Percentiles rank a stretch among this genome's conserved stretches.
Evolutionary conservation across 2,329 filamentous ascomycete species (phyloP).

Genomic region (Ophiostoma quercus): DNA sequence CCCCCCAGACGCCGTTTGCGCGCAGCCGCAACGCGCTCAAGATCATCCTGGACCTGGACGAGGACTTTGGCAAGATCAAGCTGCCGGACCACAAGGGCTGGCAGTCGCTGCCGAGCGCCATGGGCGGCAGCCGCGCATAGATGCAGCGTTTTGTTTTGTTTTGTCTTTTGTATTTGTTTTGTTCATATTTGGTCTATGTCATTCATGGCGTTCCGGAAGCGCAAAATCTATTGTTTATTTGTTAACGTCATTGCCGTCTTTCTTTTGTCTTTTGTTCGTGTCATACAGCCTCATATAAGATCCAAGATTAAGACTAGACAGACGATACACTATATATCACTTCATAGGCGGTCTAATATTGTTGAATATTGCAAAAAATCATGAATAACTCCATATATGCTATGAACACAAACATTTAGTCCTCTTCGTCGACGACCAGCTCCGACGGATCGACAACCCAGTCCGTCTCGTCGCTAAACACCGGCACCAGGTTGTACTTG

Average conservation of each 20-base stretch:
- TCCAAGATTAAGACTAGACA: conserved; percentile 4
- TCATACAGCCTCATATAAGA: not conserved
- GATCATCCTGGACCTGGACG: conserved; percentile 89
- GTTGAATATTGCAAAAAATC: no score
- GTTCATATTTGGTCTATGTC: not conserved
- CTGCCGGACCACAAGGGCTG: conserved; percentile 51
- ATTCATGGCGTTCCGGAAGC: conserved; percentile 11
- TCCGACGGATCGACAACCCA: conserved; percentile 39
- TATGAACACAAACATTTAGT: not conserved
- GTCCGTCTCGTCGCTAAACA: conserved; percentile 54
- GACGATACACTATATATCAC: conserved; percentile 2
- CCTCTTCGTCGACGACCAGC: not conserved
- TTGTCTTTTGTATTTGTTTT: conserved; percentile 11
- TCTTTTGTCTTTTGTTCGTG: not conserved
- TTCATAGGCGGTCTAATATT: not conserved
- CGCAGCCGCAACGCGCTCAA: conserved; percentile 85
- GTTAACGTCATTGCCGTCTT: conserved; percentile 4
- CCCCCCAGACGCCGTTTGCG: conserved; percentile 45
- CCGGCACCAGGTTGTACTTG: conserved; percentile 55
- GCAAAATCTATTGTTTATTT: conserved; percentile 7
- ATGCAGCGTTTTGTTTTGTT: not conserved
- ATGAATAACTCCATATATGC: not conserved
- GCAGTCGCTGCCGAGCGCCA: conserved; percentile 48
- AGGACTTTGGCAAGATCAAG: conserved; percentile 78
- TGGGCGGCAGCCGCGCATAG: conserved; percentile 35